These are phyloP conservation scores for Bacidia gigantensis DNA, from an alignment of 495 filamentous ascomycete genomes.

Conservation along the genomic window DNA sequence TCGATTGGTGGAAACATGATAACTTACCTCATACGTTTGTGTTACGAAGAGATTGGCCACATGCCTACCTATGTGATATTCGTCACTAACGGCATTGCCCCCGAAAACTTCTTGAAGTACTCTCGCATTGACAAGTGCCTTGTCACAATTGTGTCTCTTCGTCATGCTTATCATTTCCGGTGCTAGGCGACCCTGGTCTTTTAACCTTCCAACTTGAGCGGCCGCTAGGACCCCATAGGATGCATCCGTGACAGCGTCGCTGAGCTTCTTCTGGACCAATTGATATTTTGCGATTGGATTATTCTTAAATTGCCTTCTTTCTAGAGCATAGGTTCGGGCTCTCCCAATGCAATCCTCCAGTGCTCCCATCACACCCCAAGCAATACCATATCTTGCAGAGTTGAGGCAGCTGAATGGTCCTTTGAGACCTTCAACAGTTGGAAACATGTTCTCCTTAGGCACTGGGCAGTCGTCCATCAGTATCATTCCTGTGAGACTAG, in stretches of 20 bases:
- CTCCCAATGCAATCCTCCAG: conserved; percentile 78
- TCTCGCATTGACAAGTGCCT: conserved; percentile 66
- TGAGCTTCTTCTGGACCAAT: conserved; percentile 95
- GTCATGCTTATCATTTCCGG: conserved; percentile 99
- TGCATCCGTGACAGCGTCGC: conserved; percentile 81
- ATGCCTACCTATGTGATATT: conserved; percentile 89
- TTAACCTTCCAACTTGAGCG: conserved; percentile 80
- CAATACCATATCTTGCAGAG: conserved; percentile 82
- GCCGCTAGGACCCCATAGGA: conserved; percentile 78
- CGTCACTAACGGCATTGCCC: conserved; percentile 91
- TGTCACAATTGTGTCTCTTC: conserved; percentile 95
- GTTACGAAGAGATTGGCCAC: conserved; percentile 95
- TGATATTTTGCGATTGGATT: conserved; percentile 96
- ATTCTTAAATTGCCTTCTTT: conserved; percentile 90
- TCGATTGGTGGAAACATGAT: background rate
- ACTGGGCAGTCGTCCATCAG: conserved; percentile 85
- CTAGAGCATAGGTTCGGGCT: conserved; percentile 73
- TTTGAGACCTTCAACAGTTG: conserved; percentile 69
- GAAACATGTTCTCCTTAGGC: conserved; percentile 85
- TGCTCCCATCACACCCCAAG: conserved; percentile 84
- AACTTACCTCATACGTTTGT: conserved; percentile 67
- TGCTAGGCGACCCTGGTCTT: conserved; percentile 73
- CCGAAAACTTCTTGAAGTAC: conserved; percentile 89
- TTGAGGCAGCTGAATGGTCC: conserved; percentile 93
- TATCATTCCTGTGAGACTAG: conserved; percentile 96